A percentile compares a stretch with the other conserved stretches of the same genome.
phyloP scores from a whole-genome alignment of 306 rosid species.

The Pachyrhizus erosus region DNA sequence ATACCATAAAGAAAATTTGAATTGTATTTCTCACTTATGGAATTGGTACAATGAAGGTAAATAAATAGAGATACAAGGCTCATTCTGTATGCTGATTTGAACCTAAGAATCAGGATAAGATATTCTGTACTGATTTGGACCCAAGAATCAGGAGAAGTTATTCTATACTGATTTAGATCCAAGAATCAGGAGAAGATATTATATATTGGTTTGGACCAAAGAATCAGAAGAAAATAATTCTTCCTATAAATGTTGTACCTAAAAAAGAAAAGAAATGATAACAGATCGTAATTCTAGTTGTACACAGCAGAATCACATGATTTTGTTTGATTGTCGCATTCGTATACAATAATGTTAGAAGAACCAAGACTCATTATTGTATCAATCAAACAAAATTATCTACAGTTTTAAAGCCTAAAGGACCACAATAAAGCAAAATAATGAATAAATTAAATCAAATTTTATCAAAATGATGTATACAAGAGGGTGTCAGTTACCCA shows the following conservation, averaged over 20 bases:
- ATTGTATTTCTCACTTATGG: too few species aligned
- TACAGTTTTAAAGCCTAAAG: slow-evolving; percentile 2
- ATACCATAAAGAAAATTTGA: neutral
- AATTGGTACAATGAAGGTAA: neutral
- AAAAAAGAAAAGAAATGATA: neutral
- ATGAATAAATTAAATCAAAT: neutral
- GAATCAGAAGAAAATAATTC: neutral
- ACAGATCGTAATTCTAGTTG: neutral
- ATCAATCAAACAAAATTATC: neutral
- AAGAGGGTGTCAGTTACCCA: slow-evolving; percentile 50
- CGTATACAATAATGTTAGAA: neutral
- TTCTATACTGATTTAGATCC: neutral
- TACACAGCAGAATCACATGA: neutral
- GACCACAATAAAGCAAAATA: slow-evolving; percentile 3
- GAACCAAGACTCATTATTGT: neutral
- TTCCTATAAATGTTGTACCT: neutral
- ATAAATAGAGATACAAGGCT: neutral
- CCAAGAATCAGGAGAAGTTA: neutral
- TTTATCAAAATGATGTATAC: slow-evolving; percentile 29
- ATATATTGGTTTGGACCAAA: neutral
- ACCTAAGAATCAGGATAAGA: too few species aligned
- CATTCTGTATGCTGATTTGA: neutral
- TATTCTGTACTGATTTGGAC: neutral
- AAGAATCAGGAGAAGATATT: neutral
- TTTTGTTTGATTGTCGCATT: neutral